Conservation (phyloP, 108 stramenopile species). For the Cafeteria roenbergensis region DNA sequence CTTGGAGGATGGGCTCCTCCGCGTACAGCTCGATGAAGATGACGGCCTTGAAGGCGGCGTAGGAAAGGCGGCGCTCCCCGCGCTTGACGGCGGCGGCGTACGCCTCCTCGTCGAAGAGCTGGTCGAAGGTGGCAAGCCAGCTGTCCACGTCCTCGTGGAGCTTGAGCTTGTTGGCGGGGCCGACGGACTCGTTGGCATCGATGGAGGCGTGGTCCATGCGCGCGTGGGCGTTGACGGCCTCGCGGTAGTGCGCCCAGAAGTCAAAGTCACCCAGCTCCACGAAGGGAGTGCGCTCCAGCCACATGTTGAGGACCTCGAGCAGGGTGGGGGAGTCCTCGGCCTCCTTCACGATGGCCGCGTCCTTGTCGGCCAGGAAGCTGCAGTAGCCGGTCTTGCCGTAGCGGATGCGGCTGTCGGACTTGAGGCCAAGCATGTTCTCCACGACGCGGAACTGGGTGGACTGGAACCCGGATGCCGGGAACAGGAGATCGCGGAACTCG, state of each 20-base stretch:
- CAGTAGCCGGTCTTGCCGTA: not conserved
- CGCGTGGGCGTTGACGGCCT: not conserved
- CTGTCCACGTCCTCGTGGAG: not conserved
- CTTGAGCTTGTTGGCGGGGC: not conserved
- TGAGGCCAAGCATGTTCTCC: slow-evolving; percentile 6
- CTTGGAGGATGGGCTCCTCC: not conserved
- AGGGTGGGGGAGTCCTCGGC: not conserved
- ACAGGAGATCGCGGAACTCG: not conserved
- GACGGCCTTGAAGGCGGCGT: not conserved
- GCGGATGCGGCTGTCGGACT: not conserved
- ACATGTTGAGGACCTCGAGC: not conserved
- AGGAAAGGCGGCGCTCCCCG: not conserved
- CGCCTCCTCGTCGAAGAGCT: not conserved
- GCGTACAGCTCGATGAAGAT: not conserved
- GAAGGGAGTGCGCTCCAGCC: slow-evolving; percentile 4
- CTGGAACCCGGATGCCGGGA: slow-evolving; percentile 6
- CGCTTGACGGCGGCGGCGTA: not conserved
- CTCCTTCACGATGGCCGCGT: not conserved
- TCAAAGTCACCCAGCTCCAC: not conserved
- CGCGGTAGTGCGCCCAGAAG: slow-evolving; percentile 5
- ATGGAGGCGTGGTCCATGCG: not conserved
- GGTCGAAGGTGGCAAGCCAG: not conserved
- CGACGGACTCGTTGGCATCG: not conserved
- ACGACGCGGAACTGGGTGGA: not conserved
- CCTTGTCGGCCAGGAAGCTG: not conserved